Evolutionary conservation across 2,329 filamentous ascomycete genomes (phyloP).

Genomic region (Davidsoniella australis): DNA sequence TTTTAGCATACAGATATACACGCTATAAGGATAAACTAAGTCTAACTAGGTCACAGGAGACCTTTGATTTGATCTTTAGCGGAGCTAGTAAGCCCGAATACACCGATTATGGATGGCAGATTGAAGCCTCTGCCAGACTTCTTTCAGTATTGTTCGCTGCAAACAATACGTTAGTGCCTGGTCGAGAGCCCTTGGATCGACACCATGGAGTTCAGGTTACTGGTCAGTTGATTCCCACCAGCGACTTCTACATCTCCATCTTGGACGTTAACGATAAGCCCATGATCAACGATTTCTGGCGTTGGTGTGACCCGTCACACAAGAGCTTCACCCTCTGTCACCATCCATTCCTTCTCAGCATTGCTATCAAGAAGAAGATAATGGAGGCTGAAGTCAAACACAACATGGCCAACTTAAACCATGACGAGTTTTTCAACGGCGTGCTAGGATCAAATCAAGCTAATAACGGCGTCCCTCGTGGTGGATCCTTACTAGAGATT

Average conservation of each 20-base stretch:
- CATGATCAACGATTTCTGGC: constrained; percentile 67
- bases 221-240: constrained; percentile 59
- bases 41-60: constrained; percentile 1
- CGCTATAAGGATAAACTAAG: constrained; percentile 45
- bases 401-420: constrained; percentile 77
- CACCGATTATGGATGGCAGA: constrained; percentile 63
- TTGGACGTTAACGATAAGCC: constrained; percentile 43
- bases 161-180: constrained; percentile 37
- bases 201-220: constrained; percentile 20
- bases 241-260: constrained; percentile 73
- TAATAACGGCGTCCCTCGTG: constrained; percentile 43
- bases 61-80: neutral
- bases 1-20: constrained; percentile 64
- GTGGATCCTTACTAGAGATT: constrained; percentile 61
- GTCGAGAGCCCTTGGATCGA: neutral
- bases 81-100: neutral
- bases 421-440: constrained; percentile 81
- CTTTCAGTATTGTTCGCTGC: constrained; percentile 69
- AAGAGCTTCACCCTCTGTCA: constrained; percentile 77
- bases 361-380: constrained; percentile 83
- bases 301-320: constrained; percentile 55
- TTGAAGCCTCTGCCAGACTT: constrained; percentile 62
- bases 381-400: constrained; percentile 73
- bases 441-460: constrained; percentile 42
- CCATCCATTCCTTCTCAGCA: constrained; percentile 80